Base-by-base conservation (phyloP, 2,329 filamentous ascomycete genomes). In the Xylariaceae sp. region DNA sequence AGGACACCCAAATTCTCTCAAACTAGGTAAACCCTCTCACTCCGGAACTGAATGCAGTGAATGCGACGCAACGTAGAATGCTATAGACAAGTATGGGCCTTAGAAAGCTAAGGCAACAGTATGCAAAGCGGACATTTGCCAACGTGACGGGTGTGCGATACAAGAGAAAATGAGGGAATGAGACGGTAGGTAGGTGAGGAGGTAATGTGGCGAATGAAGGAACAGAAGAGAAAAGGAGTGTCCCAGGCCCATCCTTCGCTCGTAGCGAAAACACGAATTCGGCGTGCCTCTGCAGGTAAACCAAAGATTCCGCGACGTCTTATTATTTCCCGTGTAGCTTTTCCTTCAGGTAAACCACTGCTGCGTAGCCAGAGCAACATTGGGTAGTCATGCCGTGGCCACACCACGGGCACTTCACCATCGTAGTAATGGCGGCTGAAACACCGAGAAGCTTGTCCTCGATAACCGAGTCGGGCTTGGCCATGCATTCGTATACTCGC, bases 351-450 rank as follows among this genome's bases (percentile, higher is more conserved):
- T 87, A 83, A 3, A 91, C 82, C 44, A 87, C 78, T 1, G 88
- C 84, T 10, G 85, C 83, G 73, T 88, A 88, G 7, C 87, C 88
- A 10, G 86, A 81, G 69, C 88, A 91, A 72, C 88, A 91, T 55
- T 74, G 75, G 14, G 81, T 87, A 62, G 79, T 86, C 87, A 91
- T 90, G 48, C 82, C 81, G 73, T 91, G 88, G 43, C 77, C 77
- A 69, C 88, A 91, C 88, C 88, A 90, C 7, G 87, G 87, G 68
- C 88, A 90, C 62, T 81, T 83, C 21, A 89, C 83, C 66, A 80
- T 83, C 61, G 85, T 86, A 7, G 80, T 84, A 44, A 87, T 78
- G 6, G 80, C 74, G 1, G 83, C 83, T 42, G 78, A 78, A 43
- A 85, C 82, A 0, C 82, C 82, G 5, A 79, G 71, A 26, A 73